Percentiles rank a stretch among this genome's conserved stretches.
These are phyloP conservation scores for Eimeria maxima DNA, from an alignment of 169 alveolate species.

Conservation along the genomic window DNA sequence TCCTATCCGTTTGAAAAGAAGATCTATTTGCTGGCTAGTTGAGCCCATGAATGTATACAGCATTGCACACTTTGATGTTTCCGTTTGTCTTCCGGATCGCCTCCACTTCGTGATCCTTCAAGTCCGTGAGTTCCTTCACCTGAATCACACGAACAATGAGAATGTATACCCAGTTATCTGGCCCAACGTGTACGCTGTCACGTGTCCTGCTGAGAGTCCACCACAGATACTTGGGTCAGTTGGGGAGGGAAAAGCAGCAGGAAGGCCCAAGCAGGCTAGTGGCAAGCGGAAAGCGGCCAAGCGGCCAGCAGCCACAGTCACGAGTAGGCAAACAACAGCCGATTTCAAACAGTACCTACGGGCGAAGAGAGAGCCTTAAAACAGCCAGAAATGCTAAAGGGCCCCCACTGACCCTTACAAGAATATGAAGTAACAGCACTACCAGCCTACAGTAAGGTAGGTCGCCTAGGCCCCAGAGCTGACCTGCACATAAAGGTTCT, in stretches of 20 bases:
- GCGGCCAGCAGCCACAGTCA: neutral
- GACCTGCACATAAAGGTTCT: conserved; percentile 93
- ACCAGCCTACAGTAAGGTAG: neutral
- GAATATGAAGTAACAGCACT: neutral
- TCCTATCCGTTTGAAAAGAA: neutral
- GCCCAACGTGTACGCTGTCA: neutral
- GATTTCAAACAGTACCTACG: neutral
- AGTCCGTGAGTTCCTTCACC: conserved; percentile 90
- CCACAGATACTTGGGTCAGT: neutral
- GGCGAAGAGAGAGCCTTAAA: neutral
- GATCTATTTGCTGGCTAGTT: neutral
- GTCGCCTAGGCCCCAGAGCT: neutral
- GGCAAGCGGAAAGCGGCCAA: neutral
- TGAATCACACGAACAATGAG: neutral
- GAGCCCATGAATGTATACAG: neutral
- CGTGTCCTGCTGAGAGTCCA: neutral
- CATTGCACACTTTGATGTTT: conserved; percentile 90
- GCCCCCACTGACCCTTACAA: neutral
- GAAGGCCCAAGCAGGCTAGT: neutral
- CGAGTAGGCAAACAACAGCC: neutral
- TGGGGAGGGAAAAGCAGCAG: neutral
- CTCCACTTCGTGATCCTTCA: conserved; percentile 95
- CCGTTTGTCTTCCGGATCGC: conserved; percentile 93
- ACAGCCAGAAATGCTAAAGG: neutral
- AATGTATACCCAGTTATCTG: neutral